Base-by-base conservation (phyloP, 2,329 filamentous ascomycete species). In the Microsporum ferrugineum region DNA sequence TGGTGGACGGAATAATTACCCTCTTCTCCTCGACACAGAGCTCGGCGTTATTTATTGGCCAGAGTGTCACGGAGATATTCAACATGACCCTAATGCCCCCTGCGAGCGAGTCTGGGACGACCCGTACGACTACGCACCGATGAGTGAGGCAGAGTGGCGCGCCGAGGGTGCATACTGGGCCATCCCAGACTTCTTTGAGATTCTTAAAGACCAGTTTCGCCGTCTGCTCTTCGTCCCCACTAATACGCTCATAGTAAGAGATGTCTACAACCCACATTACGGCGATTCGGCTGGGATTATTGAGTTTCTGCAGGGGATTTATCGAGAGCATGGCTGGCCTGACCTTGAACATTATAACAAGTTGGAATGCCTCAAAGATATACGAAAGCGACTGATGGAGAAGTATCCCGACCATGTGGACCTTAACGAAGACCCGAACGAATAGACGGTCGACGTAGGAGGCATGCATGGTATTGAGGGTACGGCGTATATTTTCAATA, bases 241-340 rank as follows among this genome's bases (percentile, higher is more conserved):
- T 1, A 67, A 58, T 33, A 45, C 47, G 12, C 49, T 8, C 7
- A 45, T 8, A 0, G 63, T 66, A 10, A 47, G 41, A 34, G 66
- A 69, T 41, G 55, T 60, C 58, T 68, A 61, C 45, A 68, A 23
- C 17, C 17, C 17, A 23, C 17, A 1, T 34, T 63, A 23, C 62
- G 62, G 57, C 58, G 17, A 47, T 29, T 47, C 17, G 43, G 5
- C 43, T 47, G n/a, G 17, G 43, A 7, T 47, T 47, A 27, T 47
- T 17, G n/a, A 47, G 43, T 47, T 47, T 47, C 27, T 70, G 2
- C 63, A 65, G 60, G 64, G 66, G 6, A 66, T 74, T 29, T 74
- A 71, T 58, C 66, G 67, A 7, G 64, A 68, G 33, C 66, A 74
- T 57, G 68, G 71, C 23, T 74, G 71, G 72, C 72, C 71, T 5